Evolutionary conservation across 257 asterid genomes (phyloP).

Genomic region (Eucommia ulmoides): DNA sequence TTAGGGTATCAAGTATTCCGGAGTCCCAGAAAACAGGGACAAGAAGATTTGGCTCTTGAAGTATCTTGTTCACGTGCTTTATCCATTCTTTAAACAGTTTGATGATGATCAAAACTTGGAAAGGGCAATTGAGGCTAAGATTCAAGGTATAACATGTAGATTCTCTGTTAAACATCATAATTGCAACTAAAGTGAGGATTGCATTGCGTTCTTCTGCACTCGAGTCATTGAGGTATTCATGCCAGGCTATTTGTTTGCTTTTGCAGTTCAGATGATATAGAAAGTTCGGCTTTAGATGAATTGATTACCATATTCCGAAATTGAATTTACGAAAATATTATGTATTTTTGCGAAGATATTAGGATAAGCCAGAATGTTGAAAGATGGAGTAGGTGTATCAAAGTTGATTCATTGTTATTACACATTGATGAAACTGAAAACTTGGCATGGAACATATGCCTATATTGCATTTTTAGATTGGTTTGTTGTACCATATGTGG

Average conservation of each 20-base stretch:
- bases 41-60: conserved; percentile 12
- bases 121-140: conserved; percentile 35
- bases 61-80: conserved; percentile 24
- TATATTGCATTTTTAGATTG: too few relatives aligned
- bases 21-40: conserved; percentile 16
- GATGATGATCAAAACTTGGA: conserved; percentile 28
- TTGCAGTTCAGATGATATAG: background rate
- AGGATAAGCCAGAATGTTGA: background rate
- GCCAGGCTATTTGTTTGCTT: background rate
- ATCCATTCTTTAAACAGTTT: conserved; percentile 28
- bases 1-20: conserved; percentile 27
- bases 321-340: background rate
- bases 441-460: too few relatives aligned
- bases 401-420: background rate
- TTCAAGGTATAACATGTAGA: conserved; percentile 25
- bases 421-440: too few relatives aligned
- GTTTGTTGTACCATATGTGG: background rate
- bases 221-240: background rate
- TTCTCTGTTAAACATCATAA: background rate
- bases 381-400: background rate
- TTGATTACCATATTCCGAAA: background rate
- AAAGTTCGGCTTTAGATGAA: background rate
- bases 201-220: background rate
- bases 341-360: background rate
- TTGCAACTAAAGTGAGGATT: background rate